Percentiles rank a stretch among this genome's conserved stretches.
Evolutionary conservation across 805 yeast genomes (phyloP).

Genomic region (Cyberlindnera galapagoensis): DNA sequence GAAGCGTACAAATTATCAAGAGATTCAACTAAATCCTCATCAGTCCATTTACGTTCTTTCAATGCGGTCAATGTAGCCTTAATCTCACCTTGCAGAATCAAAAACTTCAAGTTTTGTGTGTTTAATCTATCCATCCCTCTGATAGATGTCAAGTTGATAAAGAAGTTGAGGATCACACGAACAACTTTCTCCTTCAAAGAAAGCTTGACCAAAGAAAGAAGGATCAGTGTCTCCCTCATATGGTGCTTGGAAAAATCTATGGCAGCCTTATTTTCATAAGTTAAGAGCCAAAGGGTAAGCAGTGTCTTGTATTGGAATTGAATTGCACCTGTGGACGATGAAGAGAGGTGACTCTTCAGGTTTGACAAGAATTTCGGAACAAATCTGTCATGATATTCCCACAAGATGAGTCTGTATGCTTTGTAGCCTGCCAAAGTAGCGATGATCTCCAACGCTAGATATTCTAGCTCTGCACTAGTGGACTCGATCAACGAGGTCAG

Average conservation of each 20-base stretch:
- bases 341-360: slow-evolving; percentile 28
- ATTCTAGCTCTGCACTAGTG: slow-evolving; percentile 45
- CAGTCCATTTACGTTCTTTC: slow-evolving; percentile 88
- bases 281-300: slow-evolving; percentile 76
- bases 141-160: slow-evolving; percentile 50
- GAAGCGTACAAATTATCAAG: slow-evolving; percentile 49
- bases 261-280: slow-evolving; percentile 56
- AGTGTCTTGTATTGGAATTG: slow-evolving; percentile 82
- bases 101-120: slow-evolving; percentile 53
- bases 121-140: slow-evolving; percentile 27
- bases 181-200: slow-evolving; percentile 91
- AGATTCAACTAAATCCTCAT: slow-evolving; percentile 80
- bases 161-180: slow-evolving; percentile 71
- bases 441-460: slow-evolving; percentile 57
- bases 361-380: slow-evolving; percentile 44
- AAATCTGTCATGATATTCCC: slow-evolving; percentile 31
- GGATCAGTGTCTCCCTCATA: slow-evolving; percentile 39
- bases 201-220: slow-evolving; percentile 53
- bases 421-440: slow-evolving; percentile 53
- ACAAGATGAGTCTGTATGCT: slow-evolving; percentile 45
- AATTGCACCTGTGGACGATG: slow-evolving; percentile 25
- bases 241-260: slow-evolving; percentile 46
- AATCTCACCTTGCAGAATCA: slow-evolving; percentile 70
- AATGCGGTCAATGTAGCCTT: slow-evolving; percentile 60
- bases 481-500: slow-evolving; percentile 23